phyloP scores from a whole-genome alignment of 768 basidiomycete species.

The Lactarius hengduanensis region DNA sequence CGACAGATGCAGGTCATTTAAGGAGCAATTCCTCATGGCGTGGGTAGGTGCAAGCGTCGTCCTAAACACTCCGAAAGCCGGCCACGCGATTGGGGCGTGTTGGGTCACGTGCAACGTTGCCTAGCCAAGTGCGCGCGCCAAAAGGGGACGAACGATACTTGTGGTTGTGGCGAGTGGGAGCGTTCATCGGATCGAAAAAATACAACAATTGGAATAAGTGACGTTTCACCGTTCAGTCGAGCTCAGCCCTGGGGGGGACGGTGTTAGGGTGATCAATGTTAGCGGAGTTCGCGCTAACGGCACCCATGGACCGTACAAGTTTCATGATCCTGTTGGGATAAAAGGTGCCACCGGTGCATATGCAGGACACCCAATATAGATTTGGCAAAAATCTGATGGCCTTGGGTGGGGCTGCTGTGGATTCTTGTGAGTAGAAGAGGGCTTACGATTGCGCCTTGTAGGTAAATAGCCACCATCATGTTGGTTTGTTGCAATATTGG shows the following conservation, averaged over 20 bases:
- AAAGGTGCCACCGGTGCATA: not conserved
- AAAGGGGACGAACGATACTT: too few species aligned
- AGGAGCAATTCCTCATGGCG: conserved; percentile 18
- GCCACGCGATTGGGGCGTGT: conserved; percentile 26
- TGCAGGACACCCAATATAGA: conserved; percentile 8
- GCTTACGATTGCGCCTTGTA: not conserved
- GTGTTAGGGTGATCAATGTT: not conserved
- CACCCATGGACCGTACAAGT: conserved; percentile 15
- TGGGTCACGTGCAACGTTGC: conserved; percentile 16
- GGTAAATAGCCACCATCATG: not conserved
- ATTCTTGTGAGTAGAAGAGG: conserved; percentile 14
- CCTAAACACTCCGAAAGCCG: conserved; percentile 16
- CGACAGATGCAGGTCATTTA: conserved; percentile 8
- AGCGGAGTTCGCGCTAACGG: not conserved
- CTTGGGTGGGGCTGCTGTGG: conserved; percentile 7
- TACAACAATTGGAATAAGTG: not conserved
- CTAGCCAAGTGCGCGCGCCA: not conserved
- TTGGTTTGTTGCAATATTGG: conserved; percentile 3
- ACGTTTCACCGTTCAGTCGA: not conserved
- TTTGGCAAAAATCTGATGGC: conserved; percentile 6
- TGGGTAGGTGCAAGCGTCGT: conserved; percentile 16
- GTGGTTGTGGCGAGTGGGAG: not conserved
- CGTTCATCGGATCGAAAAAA: not conserved
- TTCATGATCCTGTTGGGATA: conserved; percentile 20
- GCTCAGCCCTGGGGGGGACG: not conserved